These are phyloP conservation scores for Brassica nigra DNA, from an alignment of 345 rosid genomes.

Conservation along the genomic window DNA sequence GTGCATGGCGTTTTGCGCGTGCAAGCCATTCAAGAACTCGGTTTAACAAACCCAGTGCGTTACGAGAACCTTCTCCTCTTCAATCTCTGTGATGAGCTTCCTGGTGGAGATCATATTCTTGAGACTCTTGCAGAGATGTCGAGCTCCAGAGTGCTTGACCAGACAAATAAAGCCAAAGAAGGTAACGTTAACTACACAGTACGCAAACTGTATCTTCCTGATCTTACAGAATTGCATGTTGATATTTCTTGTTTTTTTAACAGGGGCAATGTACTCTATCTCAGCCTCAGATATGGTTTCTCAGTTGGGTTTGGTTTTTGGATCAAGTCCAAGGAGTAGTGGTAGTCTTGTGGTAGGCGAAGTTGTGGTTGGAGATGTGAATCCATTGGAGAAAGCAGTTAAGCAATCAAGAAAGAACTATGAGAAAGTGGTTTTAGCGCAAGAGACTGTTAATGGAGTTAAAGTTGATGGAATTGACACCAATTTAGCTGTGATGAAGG, in stretches of 20 bases:
- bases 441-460: constrained; percentile 85
- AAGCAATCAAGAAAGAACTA: constrained; percentile 81
- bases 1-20: constrained; percentile 78
- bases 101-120: constrained; percentile 90
- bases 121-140: constrained; percentile 84
- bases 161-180: constrained; percentile 42
- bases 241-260: background rate
- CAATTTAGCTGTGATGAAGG: constrained; percentile 98
- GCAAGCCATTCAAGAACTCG: constrained; percentile 85
- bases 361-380: constrained; percentile 81
- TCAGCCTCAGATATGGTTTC: constrained; percentile 83
- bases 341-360: constrained; percentile 75
- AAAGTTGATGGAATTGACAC: constrained; percentile 95
- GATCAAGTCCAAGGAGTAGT: constrained; percentile 55
- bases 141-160: constrained; percentile 51
- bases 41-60: constrained; percentile 44
- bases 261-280: constrained; percentile 52
- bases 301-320: constrained; percentile 68
- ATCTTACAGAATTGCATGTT: background rate
- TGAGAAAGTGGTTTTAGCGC: constrained; percentile 71
- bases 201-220: background rate
- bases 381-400: constrained; percentile 72
- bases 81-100: constrained; percentile 90
- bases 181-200: constrained; percentile 30
- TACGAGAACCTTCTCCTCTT: constrained; percentile 77